These are phyloP conservation scores for Bidens hawaiensis DNA, from an alignment of 140 eudicot genomes.

Conservation along the genomic window DNA sequence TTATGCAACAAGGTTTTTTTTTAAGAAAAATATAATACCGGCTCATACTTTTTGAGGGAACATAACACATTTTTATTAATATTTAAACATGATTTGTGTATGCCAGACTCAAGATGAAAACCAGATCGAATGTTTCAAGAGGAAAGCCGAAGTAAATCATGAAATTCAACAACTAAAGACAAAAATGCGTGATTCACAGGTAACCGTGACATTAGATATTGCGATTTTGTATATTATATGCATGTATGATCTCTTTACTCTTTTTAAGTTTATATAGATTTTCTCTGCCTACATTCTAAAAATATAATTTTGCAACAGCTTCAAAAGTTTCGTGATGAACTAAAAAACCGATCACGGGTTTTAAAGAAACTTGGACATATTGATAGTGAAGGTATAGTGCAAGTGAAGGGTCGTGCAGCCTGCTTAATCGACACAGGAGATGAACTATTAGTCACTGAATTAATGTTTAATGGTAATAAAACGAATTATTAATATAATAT, in stretches of 20 bases:
- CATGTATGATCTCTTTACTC: background rate
- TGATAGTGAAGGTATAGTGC: conserved; percentile 86
- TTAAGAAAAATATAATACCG: background rate
- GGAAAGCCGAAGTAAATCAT: conserved; percentile 94
- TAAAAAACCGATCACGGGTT: conserved; percentile 92
- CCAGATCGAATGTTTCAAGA: conserved; percentile 71
- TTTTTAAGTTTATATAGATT: background rate
- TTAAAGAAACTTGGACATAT: conserved; percentile 92
- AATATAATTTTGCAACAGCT: conserved; percentile 43
- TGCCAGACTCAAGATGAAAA: conserved; percentile 89
- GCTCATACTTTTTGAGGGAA: background rate
- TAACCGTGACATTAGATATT: conserved; percentile 8
- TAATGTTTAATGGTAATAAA: conserved; percentile 88
- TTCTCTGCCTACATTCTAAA: background rate
- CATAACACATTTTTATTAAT: background rate
- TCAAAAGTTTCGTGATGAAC: conserved; percentile 97
- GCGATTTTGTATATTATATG: background rate
- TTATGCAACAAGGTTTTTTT: conserved; percentile 11
- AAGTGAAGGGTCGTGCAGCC: conserved; percentile 97
- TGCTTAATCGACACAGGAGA: conserved; percentile 96
- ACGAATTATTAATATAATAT: background rate
- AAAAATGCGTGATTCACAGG: conserved; percentile 99
- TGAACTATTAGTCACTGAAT: conserved; percentile 93
- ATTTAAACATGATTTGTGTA: background rate
- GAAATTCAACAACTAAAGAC: conserved; percentile 95